These are phyloP conservation scores for Naegleria gruberi DNA, from an alignment of 208 protist species.

Conservation along the genomic window DNA sequence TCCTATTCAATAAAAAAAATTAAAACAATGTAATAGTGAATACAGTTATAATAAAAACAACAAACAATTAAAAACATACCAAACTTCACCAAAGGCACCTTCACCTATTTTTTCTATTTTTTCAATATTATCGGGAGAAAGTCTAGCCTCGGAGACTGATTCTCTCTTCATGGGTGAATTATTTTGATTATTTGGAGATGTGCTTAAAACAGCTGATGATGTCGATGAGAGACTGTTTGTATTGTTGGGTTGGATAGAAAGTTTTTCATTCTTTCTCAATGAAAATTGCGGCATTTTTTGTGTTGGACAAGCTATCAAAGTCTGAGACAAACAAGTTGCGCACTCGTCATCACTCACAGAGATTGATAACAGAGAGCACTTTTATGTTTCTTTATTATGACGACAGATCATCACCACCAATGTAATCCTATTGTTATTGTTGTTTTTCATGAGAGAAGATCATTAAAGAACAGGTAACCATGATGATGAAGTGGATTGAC, in stretches of 20 bases:
- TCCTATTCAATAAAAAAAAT: neutral
- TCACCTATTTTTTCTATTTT: constrained; percentile 54
- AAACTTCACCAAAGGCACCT: constrained; percentile 71
- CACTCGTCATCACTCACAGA: too few species aligned
- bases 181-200: neutral
- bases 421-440: too few species aligned
- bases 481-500: too few species aligned
- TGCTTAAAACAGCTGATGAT: neutral
- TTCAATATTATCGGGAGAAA: constrained; percentile 13
- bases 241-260: too few species aligned
- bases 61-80: constrained; percentile 42
- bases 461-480: too few species aligned
- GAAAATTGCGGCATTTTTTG: neutral
- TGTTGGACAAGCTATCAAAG: too few species aligned
- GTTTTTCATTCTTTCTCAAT: neutral
- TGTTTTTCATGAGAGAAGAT: too few species aligned
- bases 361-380: too few species aligned
- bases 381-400: too few species aligned
- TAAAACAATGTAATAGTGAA: neutral
- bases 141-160: neutral
- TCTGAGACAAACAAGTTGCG: too few species aligned
- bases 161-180: neutral
- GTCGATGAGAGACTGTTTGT: neutral
- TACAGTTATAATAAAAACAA: neutral
- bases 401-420: too few species aligned